phyloP scores from a whole-genome alignment of 306 rosid species.

The Prunus fruticosa region DNA sequence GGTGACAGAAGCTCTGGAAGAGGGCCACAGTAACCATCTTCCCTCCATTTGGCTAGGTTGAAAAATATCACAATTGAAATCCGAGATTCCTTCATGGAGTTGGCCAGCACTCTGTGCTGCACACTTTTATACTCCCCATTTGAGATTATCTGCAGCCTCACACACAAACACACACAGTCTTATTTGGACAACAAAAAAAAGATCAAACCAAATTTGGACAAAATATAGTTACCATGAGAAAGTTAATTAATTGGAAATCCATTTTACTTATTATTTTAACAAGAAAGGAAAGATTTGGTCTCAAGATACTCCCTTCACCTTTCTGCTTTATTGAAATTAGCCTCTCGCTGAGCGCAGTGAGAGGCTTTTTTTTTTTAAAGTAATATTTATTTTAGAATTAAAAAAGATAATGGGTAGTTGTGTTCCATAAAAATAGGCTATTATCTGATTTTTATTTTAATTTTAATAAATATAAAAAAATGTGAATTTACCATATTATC shows the following conservation, averaged over 20 bases:
- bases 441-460: too few relatives aligned
- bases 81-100: conserved; percentile 24
- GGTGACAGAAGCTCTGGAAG: conserved; percentile 28
- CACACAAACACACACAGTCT: not conserved
- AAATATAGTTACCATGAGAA: not conserved
- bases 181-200: not conserved
- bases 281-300: not conserved
- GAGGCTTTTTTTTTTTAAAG: too few relatives aligned
- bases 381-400: too few relatives aligned
- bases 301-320: not conserved
- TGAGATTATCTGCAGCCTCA: conserved; percentile 15
- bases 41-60: conserved; percentile 25
- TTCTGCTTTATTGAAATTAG: not conserved
- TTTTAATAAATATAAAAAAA: too few relatives aligned
- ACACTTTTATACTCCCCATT: conserved; percentile 40
- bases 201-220: not conserved
- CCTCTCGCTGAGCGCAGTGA: too few relatives aligned
- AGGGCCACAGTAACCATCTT: conserved; percentile 26
- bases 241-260: too few relatives aligned
- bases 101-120: conserved; percentile 34
- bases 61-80: conserved; percentile 27
- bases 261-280: not conserved
- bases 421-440: too few relatives aligned
- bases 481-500: too few relatives aligned
- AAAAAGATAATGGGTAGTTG: too few relatives aligned